Conservation (phyloP, 2,329 filamentous ascomycete species). For the Arachnomyces sp. region DNA sequence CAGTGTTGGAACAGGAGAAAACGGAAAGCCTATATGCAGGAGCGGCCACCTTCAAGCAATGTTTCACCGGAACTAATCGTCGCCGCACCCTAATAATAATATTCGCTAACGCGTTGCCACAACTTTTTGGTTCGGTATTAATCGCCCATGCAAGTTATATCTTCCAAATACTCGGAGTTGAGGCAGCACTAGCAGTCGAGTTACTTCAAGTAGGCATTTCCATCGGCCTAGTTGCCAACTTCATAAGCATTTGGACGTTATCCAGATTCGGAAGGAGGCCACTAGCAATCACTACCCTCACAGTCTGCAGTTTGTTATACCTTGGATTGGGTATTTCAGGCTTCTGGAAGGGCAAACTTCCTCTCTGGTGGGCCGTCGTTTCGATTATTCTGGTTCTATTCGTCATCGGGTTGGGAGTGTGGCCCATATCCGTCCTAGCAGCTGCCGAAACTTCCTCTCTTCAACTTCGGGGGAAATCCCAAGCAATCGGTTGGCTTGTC, state of each 20-base stretch:
- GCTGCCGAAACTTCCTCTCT: constrained; percentile 28
- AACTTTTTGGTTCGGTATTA: constrained; percentile 40
- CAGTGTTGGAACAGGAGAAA: constrained; percentile 42
- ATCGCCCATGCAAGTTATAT: constrained; percentile 38
- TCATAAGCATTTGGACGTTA: constrained; percentile 37
- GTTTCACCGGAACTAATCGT: constrained; percentile 18
- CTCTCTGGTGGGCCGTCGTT: constrained; percentile 36
- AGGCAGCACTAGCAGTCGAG: constrained; percentile 26
- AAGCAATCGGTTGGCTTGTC: constrained; percentile 35
- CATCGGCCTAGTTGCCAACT: constrained; percentile 39
- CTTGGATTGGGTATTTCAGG: constrained; percentile 41
- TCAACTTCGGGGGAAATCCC: constrained; percentile 30
- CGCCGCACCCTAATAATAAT: constrained; percentile 25
- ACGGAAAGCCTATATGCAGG: constrained; percentile 31
- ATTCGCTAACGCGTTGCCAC: constrained; percentile 36
- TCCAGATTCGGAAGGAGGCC: constrained; percentile 33
- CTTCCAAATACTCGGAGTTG: constrained; percentile 28
- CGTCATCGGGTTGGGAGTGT: constrained; percentile 25
- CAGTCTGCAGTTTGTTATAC: constrained; percentile 32
- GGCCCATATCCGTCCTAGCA: constrained; percentile 31
- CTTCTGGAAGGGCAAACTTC: constrained; percentile 31
- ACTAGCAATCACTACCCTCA: constrained; percentile 29
- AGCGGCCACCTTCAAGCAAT: constrained; percentile 22
- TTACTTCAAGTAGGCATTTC: constrained; percentile 41
- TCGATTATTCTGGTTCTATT: constrained; percentile 40